Evolutionary conservation across 2,329 filamentous ascomycete species (phyloP), one percentile per base, ranked within the genome.

Genomic region (Neopestalotiopsis rosae): DNA sequence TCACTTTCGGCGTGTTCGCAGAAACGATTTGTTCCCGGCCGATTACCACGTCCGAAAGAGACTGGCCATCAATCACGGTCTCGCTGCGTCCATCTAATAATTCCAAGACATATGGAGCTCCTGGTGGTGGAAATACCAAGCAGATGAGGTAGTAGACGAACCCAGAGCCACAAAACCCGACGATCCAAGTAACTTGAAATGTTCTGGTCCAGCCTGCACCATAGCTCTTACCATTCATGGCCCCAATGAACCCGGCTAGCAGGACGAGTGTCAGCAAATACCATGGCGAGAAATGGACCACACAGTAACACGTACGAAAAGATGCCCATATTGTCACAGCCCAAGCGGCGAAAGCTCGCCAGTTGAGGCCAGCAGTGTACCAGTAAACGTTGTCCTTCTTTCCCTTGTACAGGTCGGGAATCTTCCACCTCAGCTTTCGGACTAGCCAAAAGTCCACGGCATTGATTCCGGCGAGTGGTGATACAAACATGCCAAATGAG

Each of bases 361-460:
- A 71, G 40, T 71, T 66, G 13, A 70, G 42, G 32, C 69, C 69
- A 34, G 10, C 28, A 5, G 32, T 59, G 61, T 67, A 71, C 69
- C 69, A 71, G 67, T 72, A 63, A 45, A 66, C 71, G 75, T 66
- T 68, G 49, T 65, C 52, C n/a, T 42, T 42, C 59, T 64, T 56
- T 20, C 72, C 71, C 10, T 70, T 66, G 63, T 67, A 73, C 9
- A 73, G 64, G 52, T 73, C 69, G 4, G 71, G 71, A 28, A 73
- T 62, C 28, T 69, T 71, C 68, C 68, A 72, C 9, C 69, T 69
- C 13, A 67, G n/a, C 45, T 59, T 67, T n/a, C 70, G 68, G 20
- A 72, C 63, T 38, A 71, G 38, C 70, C 68, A 72, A 62, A 74
- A 73, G 20, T 69, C 71, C 13, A 72, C 69, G 10, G 66, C 70